Evolutionary conservation across 225 moss, liverwort and hornwort species (phyloP), one percentile per base, ranked within the genome.

Genomic region (Bryum argenteum): DNA sequence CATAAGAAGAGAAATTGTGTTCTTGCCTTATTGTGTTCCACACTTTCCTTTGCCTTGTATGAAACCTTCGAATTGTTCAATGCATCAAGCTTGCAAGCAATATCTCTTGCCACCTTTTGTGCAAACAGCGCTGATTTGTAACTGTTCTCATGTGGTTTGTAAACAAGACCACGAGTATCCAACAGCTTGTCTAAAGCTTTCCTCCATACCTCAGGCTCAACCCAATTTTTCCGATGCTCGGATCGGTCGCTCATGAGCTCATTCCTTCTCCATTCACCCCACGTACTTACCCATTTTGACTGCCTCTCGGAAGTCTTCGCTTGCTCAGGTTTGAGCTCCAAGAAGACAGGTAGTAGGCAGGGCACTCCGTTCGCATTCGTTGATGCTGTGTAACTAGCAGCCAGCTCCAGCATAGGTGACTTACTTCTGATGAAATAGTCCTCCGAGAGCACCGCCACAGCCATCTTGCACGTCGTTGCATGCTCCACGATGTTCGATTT

Each of bases 351-450:
- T 8, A 74, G 14, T 2, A 74, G 50, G 58, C 58, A n/a, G 0
- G 74, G 66, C 48, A 18, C 16, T 37, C n/a, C 37, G 11, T 28
- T 24, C 18, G 13, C 14, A 3, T 8, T 7, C 19, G 28, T 69
- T 0, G 28, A 0, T 9, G 68, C 61, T 11, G 19, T 6, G 20
- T 69, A 61, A 61, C 61, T 68, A 6, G 61, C 54, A 0, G 33
- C 54, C 54, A 75, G 66, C 33, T 69, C 75, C 61, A 53, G 16
- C 61, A 75, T 75, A n/a, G 68, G 75, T 11, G 9, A 16, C 53
- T 1, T 54, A 53, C 52, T 61, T 33, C 11, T 16, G 0, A 16
- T 68, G 53, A 75, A 64, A 9, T 68, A 75, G 5, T 68, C 61
- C 8, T 68, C 61, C 19, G 54, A 61, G 1, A 75, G 5, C 52